Evolutionary conservation across 345 rosid genomes (phyloP).

Genomic region (Pseudoturritis turrita): DNA sequence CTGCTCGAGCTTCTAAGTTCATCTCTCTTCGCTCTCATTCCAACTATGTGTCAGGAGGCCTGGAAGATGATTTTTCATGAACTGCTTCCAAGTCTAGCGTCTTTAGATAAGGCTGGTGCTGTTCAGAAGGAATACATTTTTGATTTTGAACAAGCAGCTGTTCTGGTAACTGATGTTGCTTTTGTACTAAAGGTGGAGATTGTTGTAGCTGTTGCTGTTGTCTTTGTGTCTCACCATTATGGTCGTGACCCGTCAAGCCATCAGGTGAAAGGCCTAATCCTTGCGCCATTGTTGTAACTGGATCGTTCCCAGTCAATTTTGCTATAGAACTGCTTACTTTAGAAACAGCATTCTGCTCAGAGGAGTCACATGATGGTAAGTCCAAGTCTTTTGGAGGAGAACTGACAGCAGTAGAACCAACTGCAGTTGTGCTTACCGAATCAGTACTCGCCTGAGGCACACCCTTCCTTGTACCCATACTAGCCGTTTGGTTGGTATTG

Average conservation of each 20-base stretch:
- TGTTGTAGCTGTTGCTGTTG: slow-evolving; percentile 38
- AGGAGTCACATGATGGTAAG: slow-evolving; percentile 34
- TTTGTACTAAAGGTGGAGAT: slow-evolving; percentile 43
- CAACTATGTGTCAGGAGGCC: slow-evolving; percentile 42
- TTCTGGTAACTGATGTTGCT: slow-evolving; percentile 43
- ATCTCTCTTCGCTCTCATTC: slow-evolving; percentile 41
- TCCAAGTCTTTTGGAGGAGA: slow-evolving; percentile 56
- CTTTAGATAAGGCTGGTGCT: slow-evolving; percentile 10
- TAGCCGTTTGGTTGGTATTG: slow-evolving; percentile 32
- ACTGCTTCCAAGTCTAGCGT: slow-evolving; percentile 45
- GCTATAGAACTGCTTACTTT: slow-evolving; percentile 34
- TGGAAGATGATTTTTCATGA: slow-evolving; percentile 11
- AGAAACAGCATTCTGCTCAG: slow-evolving; percentile 31
- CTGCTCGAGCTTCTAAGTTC: slow-evolving; percentile 37
- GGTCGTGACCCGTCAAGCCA: slow-evolving; percentile 14
- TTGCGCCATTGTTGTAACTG: slow-evolving; percentile 31
- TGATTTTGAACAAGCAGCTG: slow-evolving; percentile 24
- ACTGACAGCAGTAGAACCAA: slow-evolving; percentile 36
- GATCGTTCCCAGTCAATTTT: slow-evolving; percentile 43
- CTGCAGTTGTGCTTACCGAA: slow-evolving; percentile 25
- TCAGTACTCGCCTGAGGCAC: slow-evolving; percentile 38
- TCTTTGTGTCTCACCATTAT: slow-evolving; percentile 35
- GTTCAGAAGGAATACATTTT: slow-evolving; percentile 6
- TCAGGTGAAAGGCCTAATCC: slow-evolving; percentile 35
- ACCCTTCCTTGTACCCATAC: slow-evolving; percentile 28